Evolutionary conservation across 495 filamentous ascomycete genomes (phyloP).

Genomic region (Aspergillus campestris): DNA sequence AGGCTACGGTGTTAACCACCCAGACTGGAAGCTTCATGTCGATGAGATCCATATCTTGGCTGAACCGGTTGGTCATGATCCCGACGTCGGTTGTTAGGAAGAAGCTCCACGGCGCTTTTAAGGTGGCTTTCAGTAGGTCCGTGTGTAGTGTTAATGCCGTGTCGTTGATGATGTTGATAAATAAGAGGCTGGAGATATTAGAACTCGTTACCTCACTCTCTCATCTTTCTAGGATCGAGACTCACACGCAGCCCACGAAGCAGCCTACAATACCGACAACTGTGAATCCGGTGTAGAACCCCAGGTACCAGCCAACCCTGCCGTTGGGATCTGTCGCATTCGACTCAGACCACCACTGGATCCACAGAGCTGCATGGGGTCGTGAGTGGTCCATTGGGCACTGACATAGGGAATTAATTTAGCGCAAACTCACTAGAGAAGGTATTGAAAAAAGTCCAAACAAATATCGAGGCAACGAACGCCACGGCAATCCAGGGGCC

Average conservation of each 20-base stretch:
- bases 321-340: slow-evolving; percentile 10
- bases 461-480: too few species aligned
- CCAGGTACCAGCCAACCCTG: too few species aligned
- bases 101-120: slow-evolving; percentile 16
- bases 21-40: slow-evolving; percentile 24
- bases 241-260: too few species aligned
- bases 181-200: slow-evolving; percentile 2
- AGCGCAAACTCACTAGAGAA: too few species aligned
- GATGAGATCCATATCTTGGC: slow-evolving; percentile 33
- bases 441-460: too few species aligned
- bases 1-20: too few species aligned
- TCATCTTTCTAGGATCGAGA: neutral
- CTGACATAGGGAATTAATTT: neutral
- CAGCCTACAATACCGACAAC: too few species aligned
- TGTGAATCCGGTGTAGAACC: too few species aligned
- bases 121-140: neutral
- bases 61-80: slow-evolving; percentile 9
- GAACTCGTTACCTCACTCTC: neutral
- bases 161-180: slow-evolving; percentile 6
- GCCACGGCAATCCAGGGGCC: neutral
- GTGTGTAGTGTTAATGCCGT: slow-evolving; percentile 2
- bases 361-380: slow-evolving; percentile 20
- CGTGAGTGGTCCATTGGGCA: slow-evolving; percentile 8
- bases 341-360: slow-evolving; percentile 32
- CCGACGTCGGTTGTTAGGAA: slow-evolving; percentile 7